Evolutionary conservation across 805 yeast species (phyloP).

Genomic region (Monosporozyma aquatica): DNA sequence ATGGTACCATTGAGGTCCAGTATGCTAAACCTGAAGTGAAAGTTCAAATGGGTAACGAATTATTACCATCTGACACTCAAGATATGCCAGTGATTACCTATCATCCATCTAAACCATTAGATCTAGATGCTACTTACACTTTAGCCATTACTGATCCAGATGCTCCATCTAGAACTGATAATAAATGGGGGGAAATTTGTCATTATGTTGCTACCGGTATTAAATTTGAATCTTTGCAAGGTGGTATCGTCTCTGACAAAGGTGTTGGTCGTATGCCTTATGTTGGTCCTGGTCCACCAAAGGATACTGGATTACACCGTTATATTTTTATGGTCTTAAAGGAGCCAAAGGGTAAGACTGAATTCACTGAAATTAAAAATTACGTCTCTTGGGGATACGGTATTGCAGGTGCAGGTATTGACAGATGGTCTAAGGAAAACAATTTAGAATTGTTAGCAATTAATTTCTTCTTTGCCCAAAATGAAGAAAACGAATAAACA

Average conservation of each 20-base stretch:
- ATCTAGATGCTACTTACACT: slow-evolving; percentile 37
- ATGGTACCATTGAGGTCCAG: slow-evolving; percentile 24
- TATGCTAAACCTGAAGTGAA: slow-evolving; percentile 16
- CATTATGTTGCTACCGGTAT: slow-evolving; percentile 57
- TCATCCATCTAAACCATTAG: slow-evolving; percentile 35
- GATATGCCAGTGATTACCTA: slow-evolving; percentile 66
- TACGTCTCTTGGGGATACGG: slow-evolving; percentile 63
- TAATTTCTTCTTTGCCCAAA: slow-evolving; percentile 77
- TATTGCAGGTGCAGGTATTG: slow-evolving; percentile 60
- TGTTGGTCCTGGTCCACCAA: slow-evolving; percentile 78
- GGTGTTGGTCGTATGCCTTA: slow-evolving; percentile 44
- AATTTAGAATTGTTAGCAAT: slow-evolving; percentile 58
- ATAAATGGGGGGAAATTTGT: slow-evolving; percentile 72
- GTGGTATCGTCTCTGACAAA: slow-evolving; percentile 10
- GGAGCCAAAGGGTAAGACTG: slow-evolving; percentile 35
- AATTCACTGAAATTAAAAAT: slow-evolving; percentile 9
- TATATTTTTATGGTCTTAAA: slow-evolving; percentile 64
- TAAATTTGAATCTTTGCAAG: slow-evolving; percentile 27
- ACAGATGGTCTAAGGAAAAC: slow-evolving; percentile 54
- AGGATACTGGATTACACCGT: slow-evolving; percentile 70
- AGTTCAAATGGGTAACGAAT: slow-evolving; percentile 72
- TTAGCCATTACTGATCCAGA: slow-evolving; percentile 83
- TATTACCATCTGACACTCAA: slow-evolving; percentile 49
- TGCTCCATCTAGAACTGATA: slow-evolving; percentile 71
- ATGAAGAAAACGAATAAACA: slow-evolving; percentile 23